Evolutionary conservation across 2,329 filamentous ascomycete species (phyloP).

Genomic region (Sclerotinia subarctica): DNA sequence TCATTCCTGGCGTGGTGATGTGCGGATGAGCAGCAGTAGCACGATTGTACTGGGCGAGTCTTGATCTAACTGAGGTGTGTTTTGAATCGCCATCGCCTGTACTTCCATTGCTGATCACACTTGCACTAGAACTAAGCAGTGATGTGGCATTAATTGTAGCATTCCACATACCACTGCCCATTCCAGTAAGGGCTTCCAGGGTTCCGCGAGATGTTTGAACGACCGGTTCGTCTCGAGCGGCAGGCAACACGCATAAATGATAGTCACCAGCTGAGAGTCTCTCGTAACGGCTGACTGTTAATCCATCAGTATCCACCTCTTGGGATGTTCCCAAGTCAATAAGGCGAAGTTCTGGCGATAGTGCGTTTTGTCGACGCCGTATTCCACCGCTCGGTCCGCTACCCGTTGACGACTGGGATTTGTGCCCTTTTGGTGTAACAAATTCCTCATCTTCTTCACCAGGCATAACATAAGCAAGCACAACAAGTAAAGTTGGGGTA

Average conservation of each 20-base stretch:
- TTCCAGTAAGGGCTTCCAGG: conserved; percentile 69
- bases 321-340: conserved; percentile 82
- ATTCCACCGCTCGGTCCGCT: conserved; percentile 64
- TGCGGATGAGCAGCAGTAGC: conserved; percentile 32
- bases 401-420: conserved; percentile 43
- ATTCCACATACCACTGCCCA: conserved; percentile 81
- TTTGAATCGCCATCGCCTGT: conserved; percentile 56
- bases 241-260: conserved; percentile 79
- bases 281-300: conserved; percentile 84
- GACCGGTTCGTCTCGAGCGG: conserved; percentile 63
- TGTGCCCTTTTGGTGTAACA: conserved; percentile 40
- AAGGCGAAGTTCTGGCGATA: conserved; percentile 83
- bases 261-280: conserved; percentile 86
- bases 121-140: conserved; percentile 83
- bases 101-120: conserved; percentile 61
- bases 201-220: conserved; percentile 64
- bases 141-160: conserved; percentile 82
- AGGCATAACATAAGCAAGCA: conserved; percentile 83
- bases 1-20: conserved; percentile 52
- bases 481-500: conserved; percentile 83
- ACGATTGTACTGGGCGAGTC: conserved; percentile 45
- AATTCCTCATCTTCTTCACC: conserved; percentile 49
- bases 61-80: conserved; percentile 40
- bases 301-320: conserved; percentile 80
- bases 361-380: conserved; percentile 70